Evolutionary conservation across 2,329 filamentous ascomycete species (phyloP), one percentile per base, ranked within the genome.

Genomic region (Penicillium paneum): DNA sequence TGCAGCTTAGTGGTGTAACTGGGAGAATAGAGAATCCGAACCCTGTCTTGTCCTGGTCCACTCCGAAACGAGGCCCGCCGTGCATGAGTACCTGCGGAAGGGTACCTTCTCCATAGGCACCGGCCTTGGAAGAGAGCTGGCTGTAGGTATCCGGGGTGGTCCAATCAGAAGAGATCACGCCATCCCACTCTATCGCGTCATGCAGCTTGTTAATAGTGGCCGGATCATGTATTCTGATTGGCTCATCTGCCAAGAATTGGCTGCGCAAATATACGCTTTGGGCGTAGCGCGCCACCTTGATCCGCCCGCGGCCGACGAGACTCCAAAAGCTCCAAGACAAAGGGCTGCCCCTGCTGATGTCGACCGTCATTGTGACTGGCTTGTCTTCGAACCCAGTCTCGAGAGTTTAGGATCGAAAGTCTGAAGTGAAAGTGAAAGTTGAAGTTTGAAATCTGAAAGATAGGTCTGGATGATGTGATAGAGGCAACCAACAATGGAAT

Each of bases 141-240:
- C 58, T 60, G 60, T 51, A 51, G 43, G 49, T 51, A 38, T 55
- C 55, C 51, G 49, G 42, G 52, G 48, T 40, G 47, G 39, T 48
- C 59, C 62, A 63, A 64, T 63, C 49, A 64, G 45, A 55, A 44
- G 15, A 17, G 49, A 67, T 64, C 61, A 68, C 66, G 58, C 62
- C 61, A 64, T 62, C 55, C 52, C 41, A 50, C 56, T 63, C 40
- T 57, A 60, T 71, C 63, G 67, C 68, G 66, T 70, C 67, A 71
- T 71, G 67, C 65, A 67, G 38, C 46, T 58, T 65, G 63, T 53
- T 61, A 65, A 66, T 69, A 67, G 67, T 68, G 63, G 60, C 47
- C 50, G 41, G 50, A 54, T 49, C n/a, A n/a, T 49, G 35, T 8
- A 10, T 32, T 15, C 8, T 64, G 44, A 67, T 69, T 69, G 64